Evolutionary conservation across 345 rosid genomes (phyloP).

Genomic region (Rhizophora mangle): DNA sequence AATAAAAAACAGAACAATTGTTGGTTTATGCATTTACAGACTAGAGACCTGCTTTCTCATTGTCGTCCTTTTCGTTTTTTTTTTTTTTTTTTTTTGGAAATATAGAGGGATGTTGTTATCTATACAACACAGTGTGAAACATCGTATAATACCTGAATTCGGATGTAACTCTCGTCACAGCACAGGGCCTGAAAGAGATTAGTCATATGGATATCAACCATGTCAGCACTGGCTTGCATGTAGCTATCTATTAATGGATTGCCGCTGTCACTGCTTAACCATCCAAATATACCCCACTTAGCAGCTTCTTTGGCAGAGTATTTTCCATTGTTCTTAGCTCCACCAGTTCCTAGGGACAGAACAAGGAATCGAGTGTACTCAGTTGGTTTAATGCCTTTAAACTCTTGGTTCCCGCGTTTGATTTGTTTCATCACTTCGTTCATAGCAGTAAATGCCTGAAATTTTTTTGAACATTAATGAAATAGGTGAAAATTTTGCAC

Average conservation of each 20-base stretch:
- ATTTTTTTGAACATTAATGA: slow-evolving; percentile 1
- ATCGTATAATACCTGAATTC: slow-evolving; percentile 37
- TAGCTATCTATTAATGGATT: slow-evolving; percentile 58
- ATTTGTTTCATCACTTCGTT: neutral
- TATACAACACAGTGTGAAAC: too few relatives aligned
- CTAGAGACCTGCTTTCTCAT: too few relatives aligned
- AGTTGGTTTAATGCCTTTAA: neutral
- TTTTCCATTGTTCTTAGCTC: slow-evolving; percentile 32
- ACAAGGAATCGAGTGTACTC: neutral
- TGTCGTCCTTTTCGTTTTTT: too few relatives aligned
- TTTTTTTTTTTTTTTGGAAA: too few relatives aligned
- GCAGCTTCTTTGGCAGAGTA: slow-evolving; percentile 44
- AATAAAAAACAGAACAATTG: neutral
- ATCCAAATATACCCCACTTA: slow-evolving; percentile 58
- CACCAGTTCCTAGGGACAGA: slow-evolving; percentile 55
- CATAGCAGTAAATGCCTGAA: neutral
- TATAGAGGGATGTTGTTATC: neutral
- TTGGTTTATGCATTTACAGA: neutral
- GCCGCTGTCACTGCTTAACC: slow-evolving; percentile 47
- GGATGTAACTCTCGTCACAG: slow-evolving; percentile 40
- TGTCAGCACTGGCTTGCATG: slow-evolving; percentile 57
- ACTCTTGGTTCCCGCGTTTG: neutral
- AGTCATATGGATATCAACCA: slow-evolving; percentile 58
- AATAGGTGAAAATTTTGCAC: neutral
- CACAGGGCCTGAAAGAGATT: slow-evolving; percentile 47